Evolutionary conservation across 768 basidiomycete genomes (phyloP).

Genomic region (Ephemerocybe angulata): DNA sequence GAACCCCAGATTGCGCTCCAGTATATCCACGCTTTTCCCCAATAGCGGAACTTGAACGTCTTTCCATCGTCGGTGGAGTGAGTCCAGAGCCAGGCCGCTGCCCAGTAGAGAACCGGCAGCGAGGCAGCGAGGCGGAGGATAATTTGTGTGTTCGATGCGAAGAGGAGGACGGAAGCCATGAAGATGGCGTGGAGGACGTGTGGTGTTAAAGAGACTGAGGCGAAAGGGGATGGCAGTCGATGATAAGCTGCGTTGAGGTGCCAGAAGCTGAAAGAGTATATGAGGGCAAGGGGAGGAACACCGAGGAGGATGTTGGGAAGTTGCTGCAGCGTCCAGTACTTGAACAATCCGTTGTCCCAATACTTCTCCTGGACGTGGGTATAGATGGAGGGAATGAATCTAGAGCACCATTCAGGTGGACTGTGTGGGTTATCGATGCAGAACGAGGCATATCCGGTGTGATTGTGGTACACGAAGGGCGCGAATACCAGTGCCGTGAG

Average conservation of each 20-base stretch:
- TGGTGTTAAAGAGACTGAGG: slow-evolving; percentile 45
- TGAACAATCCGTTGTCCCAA: slow-evolving; percentile 83
- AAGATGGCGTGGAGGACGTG: slow-evolving; percentile 73
- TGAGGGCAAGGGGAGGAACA: slow-evolving; percentile 58
- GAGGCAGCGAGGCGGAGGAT: slow-evolving; percentile 71
- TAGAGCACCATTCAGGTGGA: slow-evolving; percentile 58
- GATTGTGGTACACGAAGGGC: slow-evolving; percentile 75
- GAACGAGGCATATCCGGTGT: slow-evolving; percentile 60
- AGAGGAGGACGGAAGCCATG: slow-evolving; percentile 60
- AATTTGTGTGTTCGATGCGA: slow-evolving; percentile 87
- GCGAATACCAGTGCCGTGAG: slow-evolving; percentile 42
- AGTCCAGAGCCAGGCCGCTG: slow-evolving; percentile 55
- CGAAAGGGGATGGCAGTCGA: neutral
- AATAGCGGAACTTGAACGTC: neutral
- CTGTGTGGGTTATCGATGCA: slow-evolving; percentile 36
- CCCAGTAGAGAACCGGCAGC: slow-evolving; percentile 85
- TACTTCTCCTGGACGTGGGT: slow-evolving; percentile 77
- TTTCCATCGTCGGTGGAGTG: neutral
- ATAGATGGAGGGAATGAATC: slow-evolving; percentile 67
- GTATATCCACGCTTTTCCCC: slow-evolving; percentile 51
- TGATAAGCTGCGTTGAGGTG: slow-evolving; percentile 4
- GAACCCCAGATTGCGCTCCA: slow-evolving; percentile 82
- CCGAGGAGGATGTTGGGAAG: slow-evolving; percentile 86
- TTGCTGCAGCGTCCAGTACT: slow-evolving; percentile 82
- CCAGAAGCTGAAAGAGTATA: slow-evolving; percentile 38